These are phyloP conservation scores for Toxoplasma gondii DNA, from an alignment of 169 alveolate species.

Conservation along the genomic window DNA sequence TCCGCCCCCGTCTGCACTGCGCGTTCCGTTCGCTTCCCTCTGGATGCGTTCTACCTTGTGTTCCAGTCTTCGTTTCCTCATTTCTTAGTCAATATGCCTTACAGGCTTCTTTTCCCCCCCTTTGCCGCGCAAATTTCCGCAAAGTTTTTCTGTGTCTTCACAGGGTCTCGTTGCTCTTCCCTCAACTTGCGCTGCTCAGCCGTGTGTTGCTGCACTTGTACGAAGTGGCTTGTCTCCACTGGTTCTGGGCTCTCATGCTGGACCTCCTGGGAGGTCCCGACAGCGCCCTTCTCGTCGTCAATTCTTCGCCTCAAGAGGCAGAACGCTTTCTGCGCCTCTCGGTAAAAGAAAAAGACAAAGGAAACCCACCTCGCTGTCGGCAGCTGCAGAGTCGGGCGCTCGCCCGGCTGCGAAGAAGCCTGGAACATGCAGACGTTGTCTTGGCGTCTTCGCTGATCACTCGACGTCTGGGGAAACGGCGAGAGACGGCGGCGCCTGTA, in stretches of 20 bases:
- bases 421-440: no score
- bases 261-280: constrained; percentile 32
- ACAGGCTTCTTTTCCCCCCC: neutral
- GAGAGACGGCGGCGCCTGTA: no score
- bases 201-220: constrained; percentile 4
- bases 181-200: constrained; percentile 1
- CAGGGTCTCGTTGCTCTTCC: neutral
- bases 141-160: no score
- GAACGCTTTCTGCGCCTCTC: neutral
- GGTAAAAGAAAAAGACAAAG: neutral
- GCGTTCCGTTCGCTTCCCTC: neutral
- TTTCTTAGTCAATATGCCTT: neutral
- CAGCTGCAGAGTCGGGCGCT: neutral
- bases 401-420: no score
- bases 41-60: neutral
- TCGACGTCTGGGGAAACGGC: no score
- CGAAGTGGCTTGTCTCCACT: constrained; percentile 31
- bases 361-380: neutral
- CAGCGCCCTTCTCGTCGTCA: neutral
- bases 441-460: no score
- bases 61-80: neutral
- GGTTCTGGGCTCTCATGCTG: constrained; percentile 1
- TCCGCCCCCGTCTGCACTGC: neutral
- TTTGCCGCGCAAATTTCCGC: neutral
- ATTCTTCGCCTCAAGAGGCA: neutral